Percentiles rank a stretch among this genome's conserved stretches.
phyloP scores from a whole-genome alignment of 192 early-diverging fungal species.

The Diversispora eburnea region DNA sequence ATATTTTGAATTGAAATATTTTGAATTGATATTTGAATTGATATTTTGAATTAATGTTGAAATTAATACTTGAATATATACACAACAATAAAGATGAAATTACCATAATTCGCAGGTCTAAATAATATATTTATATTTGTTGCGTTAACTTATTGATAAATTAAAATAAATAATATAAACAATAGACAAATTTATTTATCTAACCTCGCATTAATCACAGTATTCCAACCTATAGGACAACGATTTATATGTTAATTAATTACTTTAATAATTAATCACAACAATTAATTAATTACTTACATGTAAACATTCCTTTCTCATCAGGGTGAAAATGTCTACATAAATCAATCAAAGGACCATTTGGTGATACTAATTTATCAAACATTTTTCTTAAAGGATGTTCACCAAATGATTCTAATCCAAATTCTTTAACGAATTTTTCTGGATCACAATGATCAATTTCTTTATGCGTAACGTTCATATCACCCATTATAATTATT shows the following conservation, averaged over 20 bases:
- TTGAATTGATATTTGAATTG: background rate
- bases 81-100: background rate
- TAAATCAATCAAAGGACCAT: slow-evolving; percentile 61
- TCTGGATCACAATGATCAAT: slow-evolving; percentile 74
- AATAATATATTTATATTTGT: background rate
- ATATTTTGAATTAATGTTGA: too few species aligned
- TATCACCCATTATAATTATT: slow-evolving; percentile 62
- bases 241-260: background rate
- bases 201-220: slow-evolving; percentile 64
- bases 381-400: slow-evolving; percentile 63
- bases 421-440: slow-evolving; percentile 51
- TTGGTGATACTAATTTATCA: slow-evolving; percentile 51
- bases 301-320: slow-evolving; percentile 49
- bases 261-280: background rate
- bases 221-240: slow-evolving; percentile 68
- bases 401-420: slow-evolving; percentile 52
- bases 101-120: slow-evolving; percentile 49
- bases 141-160: background rate
- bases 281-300: slow-evolving; percentile 32
- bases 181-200: background rate
- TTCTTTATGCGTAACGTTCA: slow-evolving; percentile 61
- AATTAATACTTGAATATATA: too few species aligned
- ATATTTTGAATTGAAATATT: background rate
- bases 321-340: slow-evolving; percentile 63
- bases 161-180: background rate